Conservation (phyloP, 768 basidiomycete species). For the Kwoniella heveanensis region DNA sequence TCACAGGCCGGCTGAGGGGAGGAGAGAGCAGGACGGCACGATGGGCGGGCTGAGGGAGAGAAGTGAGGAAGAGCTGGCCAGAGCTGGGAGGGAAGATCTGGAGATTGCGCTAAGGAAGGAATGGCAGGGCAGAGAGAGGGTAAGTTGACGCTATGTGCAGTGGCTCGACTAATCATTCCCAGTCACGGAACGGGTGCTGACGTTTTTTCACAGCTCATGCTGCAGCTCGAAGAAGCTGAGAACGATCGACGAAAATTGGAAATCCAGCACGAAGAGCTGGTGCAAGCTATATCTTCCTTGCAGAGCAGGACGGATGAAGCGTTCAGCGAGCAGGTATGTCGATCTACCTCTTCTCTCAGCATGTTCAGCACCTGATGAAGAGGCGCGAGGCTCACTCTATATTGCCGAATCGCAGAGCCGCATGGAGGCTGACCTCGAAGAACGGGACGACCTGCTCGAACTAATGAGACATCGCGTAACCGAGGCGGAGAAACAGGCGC, state of each 20-base stretch:
- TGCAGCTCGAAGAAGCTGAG: slow-evolving; percentile 16
- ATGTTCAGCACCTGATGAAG: no score
- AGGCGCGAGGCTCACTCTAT: no score
- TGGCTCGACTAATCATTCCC: no score
- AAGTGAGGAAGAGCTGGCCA: slow-evolving; percentile 32
- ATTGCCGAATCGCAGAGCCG: slow-evolving; percentile 22
- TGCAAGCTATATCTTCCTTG: slow-evolving; percentile 12
- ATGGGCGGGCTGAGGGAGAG: slow-evolving; percentile 42
- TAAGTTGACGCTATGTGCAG: slow-evolving; percentile 16
- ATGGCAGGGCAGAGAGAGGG: slow-evolving; percentile 34
- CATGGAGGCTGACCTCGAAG: slow-evolving; percentile 47
- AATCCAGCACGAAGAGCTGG: slow-evolving; percentile 22
- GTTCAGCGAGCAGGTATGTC: slow-evolving; percentile 39
- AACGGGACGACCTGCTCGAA: slow-evolving; percentile 39
- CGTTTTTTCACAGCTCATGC: background rate
- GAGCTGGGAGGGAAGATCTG: slow-evolving; percentile 32
- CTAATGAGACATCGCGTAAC: slow-evolving; percentile 27
- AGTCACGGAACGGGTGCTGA: no score
- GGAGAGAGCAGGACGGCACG: slow-evolving; percentile 14
- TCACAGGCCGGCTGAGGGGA: background rate
- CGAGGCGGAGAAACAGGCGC: slow-evolving; percentile 33
- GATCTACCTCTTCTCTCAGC: no score
- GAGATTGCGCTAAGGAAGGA: slow-evolving; percentile 32
- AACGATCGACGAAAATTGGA: background rate
- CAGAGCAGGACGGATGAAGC: slow-evolving; percentile 34